Conservation (phyloP, 2,329 filamentous ascomycete genomes). For the Pyricularia pennisetigena region DNA sequence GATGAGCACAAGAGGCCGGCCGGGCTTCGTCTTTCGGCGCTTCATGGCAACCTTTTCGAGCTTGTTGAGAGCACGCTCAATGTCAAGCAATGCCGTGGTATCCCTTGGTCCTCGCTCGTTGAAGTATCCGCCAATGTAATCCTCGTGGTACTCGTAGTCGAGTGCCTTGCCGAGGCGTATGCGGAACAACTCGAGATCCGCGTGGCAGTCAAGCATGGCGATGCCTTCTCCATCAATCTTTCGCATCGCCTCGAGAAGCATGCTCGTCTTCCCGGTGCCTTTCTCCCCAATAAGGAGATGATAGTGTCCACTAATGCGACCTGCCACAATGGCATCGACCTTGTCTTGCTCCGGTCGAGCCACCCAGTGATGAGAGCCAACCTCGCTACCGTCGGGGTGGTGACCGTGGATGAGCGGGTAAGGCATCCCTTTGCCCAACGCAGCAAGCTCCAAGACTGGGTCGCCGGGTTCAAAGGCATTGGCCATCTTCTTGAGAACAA, state of each 20-base stretch:
- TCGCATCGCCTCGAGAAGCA: conserved; percentile 91
- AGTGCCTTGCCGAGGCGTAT: conserved; percentile 86
- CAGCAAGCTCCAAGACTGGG: conserved; percentile 74
- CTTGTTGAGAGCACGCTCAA: conserved; percentile 95
- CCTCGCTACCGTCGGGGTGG: conserved; percentile 24
- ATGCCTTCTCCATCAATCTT: conserved; percentile 83
- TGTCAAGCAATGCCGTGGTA: conserved; percentile 84
- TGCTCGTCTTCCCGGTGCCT: conserved; percentile 91
- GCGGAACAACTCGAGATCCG: conserved; percentile 89
- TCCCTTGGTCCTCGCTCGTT: conserved; percentile 89
- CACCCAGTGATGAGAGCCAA: conserved; percentile 57
- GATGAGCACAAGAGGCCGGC: conserved; percentile 75
- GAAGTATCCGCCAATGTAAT: conserved; percentile 95
- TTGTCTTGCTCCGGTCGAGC: conserved; percentile 69
- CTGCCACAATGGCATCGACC: conserved; percentile 76
- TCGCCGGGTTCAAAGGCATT: conserved; percentile 89
- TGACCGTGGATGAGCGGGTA: conserved; percentile 11
- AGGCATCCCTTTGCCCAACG: conserved; percentile 45
- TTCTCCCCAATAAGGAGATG: conserved; percentile 91
- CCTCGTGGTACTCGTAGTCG: conserved; percentile 95
- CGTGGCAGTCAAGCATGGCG: conserved; percentile 93
- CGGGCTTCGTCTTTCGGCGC: conserved; percentile 44
- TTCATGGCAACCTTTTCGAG: conserved; percentile 86
- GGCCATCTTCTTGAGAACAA: conserved; percentile 87
- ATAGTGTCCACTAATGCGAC: conserved; percentile 69